These are phyloP conservation scores for Cichorium intybus DNA, from an alignment of 140 eudicot species.

Conservation along the genomic window DNA sequence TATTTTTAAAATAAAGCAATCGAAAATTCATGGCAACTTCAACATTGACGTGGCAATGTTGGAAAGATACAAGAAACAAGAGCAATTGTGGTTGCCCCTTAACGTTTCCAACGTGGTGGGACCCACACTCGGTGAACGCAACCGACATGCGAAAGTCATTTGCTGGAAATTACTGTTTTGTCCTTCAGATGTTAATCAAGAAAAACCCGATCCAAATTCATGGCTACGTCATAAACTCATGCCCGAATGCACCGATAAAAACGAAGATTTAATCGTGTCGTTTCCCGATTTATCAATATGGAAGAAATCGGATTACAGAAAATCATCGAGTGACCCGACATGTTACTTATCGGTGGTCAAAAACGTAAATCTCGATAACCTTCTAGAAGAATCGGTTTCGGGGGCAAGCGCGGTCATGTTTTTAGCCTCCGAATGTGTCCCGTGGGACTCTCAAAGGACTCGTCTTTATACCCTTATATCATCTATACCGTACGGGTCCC, in stretches of 20 bases:
- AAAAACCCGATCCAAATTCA: conserved; percentile 24
- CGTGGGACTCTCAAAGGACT: conserved; percentile 58
- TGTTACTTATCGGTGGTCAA: conserved; percentile 75
- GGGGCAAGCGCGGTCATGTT: conserved; percentile 80
- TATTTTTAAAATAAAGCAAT: conserved; percentile 47
- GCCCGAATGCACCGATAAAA: conserved; percentile 37
- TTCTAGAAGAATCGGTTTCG: conserved; percentile 28
- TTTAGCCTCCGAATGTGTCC: conserved; percentile 49
- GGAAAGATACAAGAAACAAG: conserved; percentile 57
- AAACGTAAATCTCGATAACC: conserved; percentile 32
- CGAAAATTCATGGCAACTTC: conserved; percentile 36
- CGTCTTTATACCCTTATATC: conserved; percentile 53
- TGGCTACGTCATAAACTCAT: conserved; percentile 77
- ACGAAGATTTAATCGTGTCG: conserved; percentile 46
- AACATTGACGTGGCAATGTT: conserved; percentile 58
- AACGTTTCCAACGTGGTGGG: conserved; percentile 77
- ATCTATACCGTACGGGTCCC: conserved; percentile 58
- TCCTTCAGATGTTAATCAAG: conserved; percentile 34
- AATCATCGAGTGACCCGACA: conserved; percentile 31
- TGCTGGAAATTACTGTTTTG: conserved; percentile 82
- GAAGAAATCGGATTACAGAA: conserved; percentile 56
- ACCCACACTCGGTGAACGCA: conserved; percentile 48
- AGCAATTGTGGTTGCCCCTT: conserved; percentile 63
- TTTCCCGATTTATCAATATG: conserved; percentile 65
- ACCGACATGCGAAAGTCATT: conserved; percentile 55